Conservation (phyloP, 2,329 filamentous ascomycete species). For the Chlorencoelia australis region DNA sequence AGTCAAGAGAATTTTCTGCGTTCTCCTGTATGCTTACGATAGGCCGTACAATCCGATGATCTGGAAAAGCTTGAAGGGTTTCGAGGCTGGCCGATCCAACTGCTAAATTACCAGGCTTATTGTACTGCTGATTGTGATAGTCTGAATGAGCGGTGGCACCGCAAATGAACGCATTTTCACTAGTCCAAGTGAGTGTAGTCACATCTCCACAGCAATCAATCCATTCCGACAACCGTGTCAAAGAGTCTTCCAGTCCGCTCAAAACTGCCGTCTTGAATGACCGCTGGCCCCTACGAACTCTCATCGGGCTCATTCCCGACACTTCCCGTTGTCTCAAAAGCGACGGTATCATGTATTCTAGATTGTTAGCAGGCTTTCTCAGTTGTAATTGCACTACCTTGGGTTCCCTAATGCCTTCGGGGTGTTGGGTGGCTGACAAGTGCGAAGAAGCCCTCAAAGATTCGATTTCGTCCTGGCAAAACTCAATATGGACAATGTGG, state of each 20-base stretch:
- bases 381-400: too few relatives aligned
- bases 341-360: too few relatives aligned
- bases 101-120: slow-evolving; percentile 52
- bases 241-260: slow-evolving; percentile 36
- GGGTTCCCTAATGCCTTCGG: too few relatives aligned
- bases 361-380: too few relatives aligned
- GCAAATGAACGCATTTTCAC: slow-evolving; percentile 43
- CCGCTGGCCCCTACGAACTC: slow-evolving; percentile 10
- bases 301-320: slow-evolving; percentile 12
- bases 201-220: slow-evolving; percentile 54
- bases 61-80: slow-evolving; percentile 40
- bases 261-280: slow-evolving; percentile 15
- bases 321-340: slow-evolving; percentile 21
- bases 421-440: too few relatives aligned
- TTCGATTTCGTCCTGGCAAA: slow-evolving; percentile 13
- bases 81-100: slow-evolving; percentile 39
- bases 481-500: slow-evolving; percentile 13
- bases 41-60: slow-evolving; percentile 48
- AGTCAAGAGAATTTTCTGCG: slow-evolving; percentile 44
- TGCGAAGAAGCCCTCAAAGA: too few relatives aligned
- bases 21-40: slow-evolving; percentile 32
- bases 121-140: slow-evolving; percentile 54
- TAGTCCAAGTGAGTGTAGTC: slow-evolving; percentile 47
- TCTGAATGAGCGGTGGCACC: slow-evolving; percentile 55
- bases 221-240: slow-evolving; percentile 44